These are phyloP conservation scores for Nitzschia sp. DNA, from an alignment of 108 stramenopile genomes.

Conservation along the genomic window DNA sequence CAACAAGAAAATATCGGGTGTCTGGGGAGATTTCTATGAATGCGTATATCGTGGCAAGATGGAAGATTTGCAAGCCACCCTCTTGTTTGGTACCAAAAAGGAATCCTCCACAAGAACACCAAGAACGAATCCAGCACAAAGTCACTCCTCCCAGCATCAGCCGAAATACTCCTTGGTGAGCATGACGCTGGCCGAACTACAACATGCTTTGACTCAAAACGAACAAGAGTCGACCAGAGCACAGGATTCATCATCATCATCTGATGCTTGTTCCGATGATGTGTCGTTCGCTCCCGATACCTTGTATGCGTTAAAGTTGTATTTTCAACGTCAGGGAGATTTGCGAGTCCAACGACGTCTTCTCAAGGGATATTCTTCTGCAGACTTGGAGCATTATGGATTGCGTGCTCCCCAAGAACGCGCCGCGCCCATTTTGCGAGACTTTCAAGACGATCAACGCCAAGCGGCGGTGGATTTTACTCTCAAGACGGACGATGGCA, in stretches of 20 bases:
- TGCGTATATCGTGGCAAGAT: conserved; percentile 28
- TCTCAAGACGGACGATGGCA: conserved; percentile 38
- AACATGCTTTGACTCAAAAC: not conserved
- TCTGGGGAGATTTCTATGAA: conserved; percentile 58
- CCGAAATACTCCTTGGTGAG: not conserved
- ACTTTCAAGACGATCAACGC: conserved; percentile 2
- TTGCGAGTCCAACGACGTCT: conserved; percentile 17
- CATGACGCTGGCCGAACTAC: not conserved
- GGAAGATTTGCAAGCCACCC: conserved; percentile 30
- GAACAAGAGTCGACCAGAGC: not conserved
- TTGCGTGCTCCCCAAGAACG: conserved; percentile 22
- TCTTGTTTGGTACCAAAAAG: conserved; percentile 27
- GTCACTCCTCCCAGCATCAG: not conserved
- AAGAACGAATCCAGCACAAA: not conserved
- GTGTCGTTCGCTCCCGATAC: conserved; percentile 43
- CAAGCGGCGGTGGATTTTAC: conserved; percentile 42
- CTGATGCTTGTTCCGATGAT: conserved; percentile 13
- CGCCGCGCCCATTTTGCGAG: not conserved
- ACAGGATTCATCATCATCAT: conserved; percentile 6
- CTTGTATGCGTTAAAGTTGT: conserved; percentile 43
- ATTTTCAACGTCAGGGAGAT: conserved; percentile 25
- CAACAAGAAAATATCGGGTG: not conserved
- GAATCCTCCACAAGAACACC: not conserved
- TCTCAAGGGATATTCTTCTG: conserved; percentile 32
- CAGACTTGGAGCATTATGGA: conserved; percentile 31